Evolutionary conservation across 1,139 yeast genomes (phyloP), one percentile per base, ranked within the genome.

Genomic region (Entelexis paramagnoliae): DNA sequence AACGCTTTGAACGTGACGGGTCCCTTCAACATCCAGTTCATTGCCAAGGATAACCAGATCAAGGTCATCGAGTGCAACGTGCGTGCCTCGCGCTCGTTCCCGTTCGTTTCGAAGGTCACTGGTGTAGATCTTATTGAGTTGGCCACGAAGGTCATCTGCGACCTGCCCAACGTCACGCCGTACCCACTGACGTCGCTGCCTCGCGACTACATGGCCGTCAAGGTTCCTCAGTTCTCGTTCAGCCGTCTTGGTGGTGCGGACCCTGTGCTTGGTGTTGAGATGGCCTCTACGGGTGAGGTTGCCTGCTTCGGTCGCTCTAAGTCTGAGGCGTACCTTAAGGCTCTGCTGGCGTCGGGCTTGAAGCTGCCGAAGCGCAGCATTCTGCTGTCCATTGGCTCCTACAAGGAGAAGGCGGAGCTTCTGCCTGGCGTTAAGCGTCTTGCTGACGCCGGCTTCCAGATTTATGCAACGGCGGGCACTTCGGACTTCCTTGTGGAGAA

Each of bases 201-300:
- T 53, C 87, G 83, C 64, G 88, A 88, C 66, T 91, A 88, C 69
- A 94, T 95, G 71, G 98, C 97, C 54, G 84, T 89, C 58, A 91
- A 91, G 75, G 97, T 91, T 56, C 98, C 98, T 30, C 98, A 91
- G 71, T 91, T 91, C 71, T 89, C 97, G 29, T 91, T 91, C 81
- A 85, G 97, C 42, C 82, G 98, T 70, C 79, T 91, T 64, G 88
- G 97, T 49, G 98, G 98, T 63, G 98, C 98, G 56, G 98, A 91
- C 69, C 98, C 98, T 51, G 88, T 91, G 56, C 76, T 91, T 62
- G 98, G 98, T 72, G 98, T 91, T 61, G 98, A 91, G 72, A 91
- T 91, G 98, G 97, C 98, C 36, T 89, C 97, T 28, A 91, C 98
- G 58, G 98, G 98, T 78, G 98, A 91, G 72, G 98, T 91, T 64